Conservation (phyloP, 352 stramenopile genomes). For the Peronospora farinosa region DNA sequence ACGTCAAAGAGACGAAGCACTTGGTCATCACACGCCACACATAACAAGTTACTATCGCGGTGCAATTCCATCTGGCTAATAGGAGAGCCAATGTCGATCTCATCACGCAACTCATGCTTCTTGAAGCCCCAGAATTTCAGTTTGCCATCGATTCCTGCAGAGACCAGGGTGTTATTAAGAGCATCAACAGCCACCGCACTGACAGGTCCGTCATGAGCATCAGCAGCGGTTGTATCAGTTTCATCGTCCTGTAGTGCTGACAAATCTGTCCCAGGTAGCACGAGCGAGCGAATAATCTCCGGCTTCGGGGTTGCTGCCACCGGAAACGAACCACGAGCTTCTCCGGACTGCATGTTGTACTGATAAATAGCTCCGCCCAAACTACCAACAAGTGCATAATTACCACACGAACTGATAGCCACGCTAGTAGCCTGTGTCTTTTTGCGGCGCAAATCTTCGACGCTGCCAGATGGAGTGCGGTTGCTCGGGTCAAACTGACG, state of each 20-base stretch:
- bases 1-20: slow-evolving; percentile 85
- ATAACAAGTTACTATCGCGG: slow-evolving; percentile 84
- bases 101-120: slow-evolving; percentile 52
- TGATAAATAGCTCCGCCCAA: slow-evolving; percentile 89
- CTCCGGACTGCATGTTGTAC: slow-evolving; percentile 95
- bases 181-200: slow-evolving; percentile 86
- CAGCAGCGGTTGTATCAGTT: slow-evolving; percentile 19
- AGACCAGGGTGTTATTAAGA: slow-evolving; percentile 76
- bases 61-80: slow-evolving; percentile 82
- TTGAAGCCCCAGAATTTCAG: slow-evolving; percentile 90
- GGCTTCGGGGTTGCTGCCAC: slow-evolving; percentile 61
- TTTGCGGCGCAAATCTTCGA: slow-evolving; percentile 55
- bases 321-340: slow-evolving; percentile 87
- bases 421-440: slow-evolving; percentile 66
- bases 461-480: slow-evolving; percentile 47
- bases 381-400: slow-evolving; percentile 92
- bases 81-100: slow-evolving; percentile 70
- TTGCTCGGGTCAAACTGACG: slow-evolving; percentile 79
- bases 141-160: slow-evolving; percentile 77
- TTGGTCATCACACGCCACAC: slow-evolving; percentile 84
- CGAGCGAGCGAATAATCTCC: slow-evolving; percentile 59
- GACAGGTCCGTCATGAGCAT: slow-evolving; percentile 72
- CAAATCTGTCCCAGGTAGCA: slow-evolving; percentile 43
- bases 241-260: slow-evolving; percentile 33
- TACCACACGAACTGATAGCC: slow-evolving; percentile 88